These are phyloP conservation scores for Teunomyces aglyptinius DNA, from an alignment of 805 yeast species.

Conservation along the genomic window DNA sequence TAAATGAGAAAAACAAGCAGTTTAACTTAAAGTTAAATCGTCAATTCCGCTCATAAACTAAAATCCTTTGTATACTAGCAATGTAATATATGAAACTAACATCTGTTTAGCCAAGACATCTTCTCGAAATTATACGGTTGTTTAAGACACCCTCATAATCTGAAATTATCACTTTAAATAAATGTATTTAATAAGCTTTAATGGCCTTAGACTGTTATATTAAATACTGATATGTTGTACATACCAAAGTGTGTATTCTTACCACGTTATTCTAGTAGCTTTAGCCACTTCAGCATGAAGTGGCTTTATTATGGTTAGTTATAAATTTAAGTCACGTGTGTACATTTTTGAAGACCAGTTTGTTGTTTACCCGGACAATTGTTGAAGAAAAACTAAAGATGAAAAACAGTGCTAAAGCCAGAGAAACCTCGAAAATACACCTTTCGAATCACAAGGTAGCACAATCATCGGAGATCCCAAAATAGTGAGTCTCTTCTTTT, in stretches of 20 bases:
- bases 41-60: conserved; percentile 33
- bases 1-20: conserved; percentile 71
- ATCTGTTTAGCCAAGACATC: not conserved
- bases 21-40: conserved; percentile 68
- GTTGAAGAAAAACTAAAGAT: not conserved
- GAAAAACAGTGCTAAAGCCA: not conserved
- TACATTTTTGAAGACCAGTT: no score
- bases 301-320: not conserved
- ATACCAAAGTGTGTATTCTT: no score
- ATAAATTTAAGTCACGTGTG: no score
- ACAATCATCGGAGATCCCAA: not conserved
- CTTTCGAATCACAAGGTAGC: conserved; percentile 3
- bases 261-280: no score
- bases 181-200: no score
- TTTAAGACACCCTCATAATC: no score
- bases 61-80: not conserved
- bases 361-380: conserved; percentile 6
- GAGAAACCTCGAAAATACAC: not conserved
- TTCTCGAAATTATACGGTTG: no score
- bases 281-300: no score
- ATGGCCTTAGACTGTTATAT: no score
- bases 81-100: not conserved
- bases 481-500: not conserved
- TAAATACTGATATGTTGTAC: no score
- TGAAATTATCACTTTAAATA: no score